Evolutionary conservation across 306 rosid genomes (phyloP), one percentile per base, ranked within the genome.

Genomic region (Vigna unguiculata): DNA sequence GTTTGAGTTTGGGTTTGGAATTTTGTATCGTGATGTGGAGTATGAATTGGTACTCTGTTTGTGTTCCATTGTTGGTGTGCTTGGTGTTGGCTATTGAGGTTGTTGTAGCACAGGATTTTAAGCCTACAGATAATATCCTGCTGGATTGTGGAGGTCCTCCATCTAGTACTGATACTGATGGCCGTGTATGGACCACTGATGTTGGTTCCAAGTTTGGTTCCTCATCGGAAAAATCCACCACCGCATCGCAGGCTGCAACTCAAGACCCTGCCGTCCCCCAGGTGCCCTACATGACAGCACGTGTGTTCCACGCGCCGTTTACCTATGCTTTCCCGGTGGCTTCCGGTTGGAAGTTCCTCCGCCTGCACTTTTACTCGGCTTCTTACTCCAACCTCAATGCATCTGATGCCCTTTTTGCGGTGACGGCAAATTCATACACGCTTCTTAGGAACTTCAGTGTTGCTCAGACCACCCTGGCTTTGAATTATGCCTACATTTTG

Each of bases 281-380:
- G 3, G 82, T 87, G 38, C 98, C 99, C 0, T 92, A 21, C 79
- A 88, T 86, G 99, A 86, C 88, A 0, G 92, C 97, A 6, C 76
- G 98, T 9, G 85, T 96, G 38, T 92, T 88, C 11, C 81, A 0
- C 13, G 83, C 89, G 0, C 64, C 77, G 0, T 91, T 83, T 81
- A 88, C 99, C 21, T 96, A 96, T 74, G 72, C 75, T 36, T 84
- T 96, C 24, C 93, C 98, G 1, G 97, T 96, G 69, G 92, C 89
- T 0, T 32, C 93, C 0, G 96, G 98, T 24, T 87, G 97, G 64
- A 89, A 85, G 10, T 96, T 92, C 75, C 64, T 96, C 51, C 88
- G 97, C 15, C 82, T 96, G 20, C 88, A 86, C 86, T 96, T 91
- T 38, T 92, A 96, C 59, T 80, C 98, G 1, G 77, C 86, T 45